Conservation (phyloP, 73 alveolate species). For the Paramecium caudatum region DNA sequence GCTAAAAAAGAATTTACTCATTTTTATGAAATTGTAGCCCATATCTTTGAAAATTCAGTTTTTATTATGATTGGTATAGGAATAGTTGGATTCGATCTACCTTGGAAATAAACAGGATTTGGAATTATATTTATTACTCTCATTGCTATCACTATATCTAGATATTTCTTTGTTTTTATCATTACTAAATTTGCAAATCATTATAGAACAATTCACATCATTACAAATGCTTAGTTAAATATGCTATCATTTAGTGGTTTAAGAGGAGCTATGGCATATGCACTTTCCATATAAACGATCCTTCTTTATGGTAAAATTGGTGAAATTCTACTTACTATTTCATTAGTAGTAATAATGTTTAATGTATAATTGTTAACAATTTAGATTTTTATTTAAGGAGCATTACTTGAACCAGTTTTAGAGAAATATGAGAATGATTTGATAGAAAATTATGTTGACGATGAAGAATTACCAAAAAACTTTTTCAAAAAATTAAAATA, state of each 20-base stretch:
- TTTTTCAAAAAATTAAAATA: neutral
- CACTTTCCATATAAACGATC: conserved; percentile 78
- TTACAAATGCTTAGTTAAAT: conserved; percentile 2
- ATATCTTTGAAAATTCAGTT: conserved; percentile 84
- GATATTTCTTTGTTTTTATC: conserved; percentile 76
- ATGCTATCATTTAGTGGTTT: conserved; percentile 86
- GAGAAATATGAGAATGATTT: neutral
- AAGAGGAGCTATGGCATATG: conserved; percentile 95
- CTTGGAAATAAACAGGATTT: conserved; percentile 76
- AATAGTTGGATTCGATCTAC: conserved; percentile 79
- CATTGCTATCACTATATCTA: conserved; percentile 75
- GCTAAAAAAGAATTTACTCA: conserved; percentile 72
- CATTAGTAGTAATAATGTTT: neutral
- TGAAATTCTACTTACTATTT: neutral
- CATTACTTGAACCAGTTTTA: neutral
- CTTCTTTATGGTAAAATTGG: neutral
- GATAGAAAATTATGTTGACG: neutral
- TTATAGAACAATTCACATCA: conserved; percentile 46
- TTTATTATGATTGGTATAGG: conserved; percentile 90
- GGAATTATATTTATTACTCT: conserved; percentile 67
- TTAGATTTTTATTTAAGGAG: neutral
- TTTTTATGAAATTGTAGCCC: conserved; percentile 81
- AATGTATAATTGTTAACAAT: neutral
- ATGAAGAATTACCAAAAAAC: neutral
- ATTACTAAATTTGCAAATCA: conserved; percentile 75